Base-by-base conservation (phyloP, 495 filamentous ascomycete genomes). In the Xylaria grammica region DNA sequence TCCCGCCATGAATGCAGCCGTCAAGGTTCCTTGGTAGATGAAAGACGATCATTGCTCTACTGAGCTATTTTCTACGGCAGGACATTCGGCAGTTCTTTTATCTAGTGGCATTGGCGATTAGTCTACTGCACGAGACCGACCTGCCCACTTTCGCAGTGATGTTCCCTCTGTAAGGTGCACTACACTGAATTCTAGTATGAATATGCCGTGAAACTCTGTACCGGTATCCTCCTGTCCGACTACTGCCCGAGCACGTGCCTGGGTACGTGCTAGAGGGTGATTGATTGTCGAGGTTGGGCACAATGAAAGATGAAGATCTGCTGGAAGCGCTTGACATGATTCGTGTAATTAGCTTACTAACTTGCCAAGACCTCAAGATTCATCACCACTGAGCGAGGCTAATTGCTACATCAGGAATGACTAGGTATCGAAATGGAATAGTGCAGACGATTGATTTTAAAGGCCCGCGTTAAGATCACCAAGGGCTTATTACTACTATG, bases 11-110 rank as follows among this genome's bases (percentile, higher is more conserved):
- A n/a, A 22, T 30, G 30, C 48, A n/a, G 26, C 7, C 27, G 30
- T 19, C 1, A 30, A 10, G 49, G 30, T n/a, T n/a, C n/a, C n/a
- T n/a, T n/a, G n/a, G n/a, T n/a, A n/a, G n/a, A n/a, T n/a, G n/a
- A n/a, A n/a, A 53, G 51, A 24, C 30, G 51, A 54, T 54, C 51
- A 54, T 54, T 54, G 53, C 53, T 56, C 15, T 56, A 42, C 53
- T 26, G 32, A 30, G 32, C 11, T 42, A 9, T 30, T 27, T 56
- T n/a, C 19, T 36, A 6, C 34, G 34, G 2, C 20, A 10, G 32
- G 15, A 45, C n/a, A 32, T 32, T 58, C 38, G 54, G 54, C 54
- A 58, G 40, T 58, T 58, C 53, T 57, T 7, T 36, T 36, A 36
- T 36, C 19, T 27, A 15, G 22, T 44, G n/a, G 20, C 15, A 49